Conservation (phyloP, 2,329 filamentous ascomycete genomes). For the Drechslerella coelobrocha region DNA sequence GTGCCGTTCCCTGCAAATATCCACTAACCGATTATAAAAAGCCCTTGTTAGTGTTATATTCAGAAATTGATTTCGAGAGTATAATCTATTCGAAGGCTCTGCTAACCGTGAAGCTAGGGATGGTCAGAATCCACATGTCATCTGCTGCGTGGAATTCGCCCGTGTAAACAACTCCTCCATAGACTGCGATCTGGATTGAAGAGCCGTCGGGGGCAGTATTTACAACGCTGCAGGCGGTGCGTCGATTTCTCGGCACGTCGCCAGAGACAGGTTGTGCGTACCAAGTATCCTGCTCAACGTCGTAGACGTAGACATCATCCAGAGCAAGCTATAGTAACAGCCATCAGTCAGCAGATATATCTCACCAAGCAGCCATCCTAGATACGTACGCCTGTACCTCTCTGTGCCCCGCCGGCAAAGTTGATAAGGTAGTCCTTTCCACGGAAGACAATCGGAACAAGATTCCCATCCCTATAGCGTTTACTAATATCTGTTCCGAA, state of each 20-base stretch:
- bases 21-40: constrained; percentile 16
- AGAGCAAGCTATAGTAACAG: constrained; percentile 10
- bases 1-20: constrained; percentile 5
- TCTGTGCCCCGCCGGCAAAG: constrained; percentile 17
- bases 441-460: constrained; percentile 29
- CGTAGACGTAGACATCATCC: constrained; percentile 32
- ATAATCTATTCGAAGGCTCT: neutral
- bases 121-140: constrained; percentile 28
- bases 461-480: constrained; percentile 29
- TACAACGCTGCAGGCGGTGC: constrained; percentile 18
- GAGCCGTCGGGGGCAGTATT: constrained; percentile 33
- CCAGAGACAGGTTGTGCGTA: constrained; percentile 31
- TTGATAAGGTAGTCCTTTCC: constrained; percentile 29
- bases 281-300: constrained; percentile 24
- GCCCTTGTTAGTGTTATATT: neutral
- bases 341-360: neutral
- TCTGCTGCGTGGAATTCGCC: constrained; percentile 11
- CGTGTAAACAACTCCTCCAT: constrained; percentile 14
- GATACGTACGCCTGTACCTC: constrained; percentile 27
- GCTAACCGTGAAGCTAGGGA: constrained; percentile 33
- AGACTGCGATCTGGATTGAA: constrained; percentile 27
- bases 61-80: too few relatives aligned
- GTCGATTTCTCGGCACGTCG: neutral
- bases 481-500: constrained; percentile 5
- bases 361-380: too few relatives aligned